These are phyloP conservation scores for Boletus vinaceobasis DNA, from an alignment of 768 basidiomycete species.

Conservation along the genomic window DNA sequence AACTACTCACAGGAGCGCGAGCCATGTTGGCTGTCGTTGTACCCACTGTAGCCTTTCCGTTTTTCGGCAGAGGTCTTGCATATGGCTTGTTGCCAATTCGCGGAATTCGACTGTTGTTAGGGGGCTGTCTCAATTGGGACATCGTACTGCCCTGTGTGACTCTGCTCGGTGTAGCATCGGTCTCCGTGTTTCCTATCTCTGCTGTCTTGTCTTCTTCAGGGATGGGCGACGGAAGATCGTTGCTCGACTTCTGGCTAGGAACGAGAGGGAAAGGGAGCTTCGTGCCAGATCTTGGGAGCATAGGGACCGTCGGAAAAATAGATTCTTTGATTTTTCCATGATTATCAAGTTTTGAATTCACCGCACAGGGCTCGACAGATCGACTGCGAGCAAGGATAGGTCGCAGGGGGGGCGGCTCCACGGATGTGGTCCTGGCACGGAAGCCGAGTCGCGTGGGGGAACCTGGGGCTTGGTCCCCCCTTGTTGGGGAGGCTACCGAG, in stretches of 20 bases:
- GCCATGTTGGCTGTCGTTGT: slow-evolving; percentile 4
- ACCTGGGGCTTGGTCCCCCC: neutral
- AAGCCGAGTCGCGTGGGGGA: slow-evolving; percentile 19
- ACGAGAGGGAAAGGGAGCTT: slow-evolving; percentile 31
- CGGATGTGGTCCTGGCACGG: slow-evolving; percentile 33
- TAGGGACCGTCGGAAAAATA: slow-evolving; percentile 17
- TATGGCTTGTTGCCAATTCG: slow-evolving; percentile 60
- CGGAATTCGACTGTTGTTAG: slow-evolving; percentile 55
- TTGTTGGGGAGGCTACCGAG: slow-evolving; percentile 27
- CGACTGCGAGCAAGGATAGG: slow-evolving; percentile 21
- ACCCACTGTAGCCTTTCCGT: neutral
- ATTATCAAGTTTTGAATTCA: slow-evolving; percentile 4
- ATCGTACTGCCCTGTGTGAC: slow-evolving; percentile 30
- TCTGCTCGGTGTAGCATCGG: slow-evolving; percentile 14
- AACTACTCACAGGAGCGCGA: slow-evolving; percentile 19
- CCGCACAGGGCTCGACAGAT: slow-evolving; percentile 27
- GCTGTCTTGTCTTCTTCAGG: slow-evolving; percentile 30
- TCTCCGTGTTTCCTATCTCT: slow-evolving; percentile 1
- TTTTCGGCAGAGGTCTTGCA: slow-evolving; percentile 34
- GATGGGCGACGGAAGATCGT: slow-evolving; percentile 27
- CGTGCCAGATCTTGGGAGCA: slow-evolving; percentile 3
- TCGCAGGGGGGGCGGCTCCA: slow-evolving; percentile 30
- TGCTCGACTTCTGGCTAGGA: slow-evolving; percentile 17
- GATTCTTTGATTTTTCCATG: slow-evolving; percentile 17
- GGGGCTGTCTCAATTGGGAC: slow-evolving; percentile 47